Percentiles rank a stretch among this genome's conserved stretches.
Conservation (phyloP, 75 land plant genomes). For the Pseudotsuga menziesii region DNA sequence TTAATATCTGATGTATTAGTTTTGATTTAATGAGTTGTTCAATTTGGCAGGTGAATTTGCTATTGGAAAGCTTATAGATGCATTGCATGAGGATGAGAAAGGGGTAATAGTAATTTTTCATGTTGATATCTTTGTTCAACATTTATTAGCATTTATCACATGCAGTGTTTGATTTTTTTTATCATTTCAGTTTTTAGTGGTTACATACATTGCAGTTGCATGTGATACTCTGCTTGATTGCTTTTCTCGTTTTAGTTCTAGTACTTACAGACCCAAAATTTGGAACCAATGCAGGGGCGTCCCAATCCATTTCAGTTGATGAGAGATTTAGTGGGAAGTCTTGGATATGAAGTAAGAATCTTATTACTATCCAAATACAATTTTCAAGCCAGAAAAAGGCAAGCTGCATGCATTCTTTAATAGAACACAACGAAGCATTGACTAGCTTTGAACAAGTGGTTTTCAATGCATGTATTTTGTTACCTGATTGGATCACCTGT, state of each 20-base stretch:
- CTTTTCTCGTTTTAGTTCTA: neutral
- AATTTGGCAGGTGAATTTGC: constrained; percentile 50
- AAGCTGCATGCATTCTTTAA: neutral
- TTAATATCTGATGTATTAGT: neutral
- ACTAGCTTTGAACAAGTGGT: neutral
- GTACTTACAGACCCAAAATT: neutral
- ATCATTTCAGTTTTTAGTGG: neutral
- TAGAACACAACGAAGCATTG: neutral
- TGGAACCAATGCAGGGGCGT: constrained; percentile 37
- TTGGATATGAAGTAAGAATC: constrained; percentile 58
- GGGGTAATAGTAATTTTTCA: constrained; percentile 16
- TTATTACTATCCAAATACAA: constrained; percentile 4
- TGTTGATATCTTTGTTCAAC: neutral
- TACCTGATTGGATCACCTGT: neutral
- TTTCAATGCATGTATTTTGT: neutral
- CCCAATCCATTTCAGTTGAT: constrained; percentile 68
- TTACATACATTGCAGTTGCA: neutral
- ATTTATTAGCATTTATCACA: neutral
- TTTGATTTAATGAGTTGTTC: neutral
- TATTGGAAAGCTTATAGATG: constrained; percentile 56
- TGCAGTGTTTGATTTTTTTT: neutral
- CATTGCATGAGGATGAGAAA: constrained; percentile 34
- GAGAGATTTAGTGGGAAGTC: constrained; percentile 47
- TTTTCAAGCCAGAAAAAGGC: neutral
- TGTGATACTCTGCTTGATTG: neutral